Evolutionary conservation across 495 filamentous ascomycete species (phyloP), one percentile per base, ranked within the genome.

Genomic region (Amniculicola lignicola): DNA sequence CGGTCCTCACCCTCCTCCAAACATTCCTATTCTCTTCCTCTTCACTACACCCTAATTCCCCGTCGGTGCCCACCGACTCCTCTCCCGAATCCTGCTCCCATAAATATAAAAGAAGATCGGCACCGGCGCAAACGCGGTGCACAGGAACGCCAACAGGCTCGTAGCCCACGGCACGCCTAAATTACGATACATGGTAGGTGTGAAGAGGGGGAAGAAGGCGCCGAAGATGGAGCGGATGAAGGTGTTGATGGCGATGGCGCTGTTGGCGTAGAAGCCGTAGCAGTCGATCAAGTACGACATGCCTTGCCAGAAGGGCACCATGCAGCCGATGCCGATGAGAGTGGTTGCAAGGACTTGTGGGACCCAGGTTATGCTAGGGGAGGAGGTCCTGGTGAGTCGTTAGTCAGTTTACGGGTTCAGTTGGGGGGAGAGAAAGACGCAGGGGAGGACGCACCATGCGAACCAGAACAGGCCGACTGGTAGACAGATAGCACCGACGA

Each of bases 381-480:
- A 50, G 43, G 39, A 48, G 7, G 60, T 63, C 57, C 37, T 40
- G 16, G 6, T 19, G 16, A 36, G 23, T 9, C 11, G 12, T 4
- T 10, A 22, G 38, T 41, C 18, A 41, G 38, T 33, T 12, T 33
- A 9, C 7, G 9, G n/a, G n/a, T 33, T n/a, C 29, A 9, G 29
- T 7, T n/a, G 29, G 9, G 29, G 29, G 29, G 7, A 33, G 29
- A 33, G 29, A n/a, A 33, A 33, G 87, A 69, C 1, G 77, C 69
- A 40, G 19, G 37, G 37, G 9, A n/a, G 16, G 7, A 40, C 37
- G 7, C 19, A 40, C 37, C 71, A 73, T 9, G 65, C 69, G 36
- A 64, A 70, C 69, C 69, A 72, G 54, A 70, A 72, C 5, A 72
- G 54, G 14, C 69, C 62, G 9, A 59, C 36, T 4, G 69, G 69